Base-by-base conservation (phyloP, 1,284 basidiomycete genomes). In the Apiotrichum gracile region DNA sequence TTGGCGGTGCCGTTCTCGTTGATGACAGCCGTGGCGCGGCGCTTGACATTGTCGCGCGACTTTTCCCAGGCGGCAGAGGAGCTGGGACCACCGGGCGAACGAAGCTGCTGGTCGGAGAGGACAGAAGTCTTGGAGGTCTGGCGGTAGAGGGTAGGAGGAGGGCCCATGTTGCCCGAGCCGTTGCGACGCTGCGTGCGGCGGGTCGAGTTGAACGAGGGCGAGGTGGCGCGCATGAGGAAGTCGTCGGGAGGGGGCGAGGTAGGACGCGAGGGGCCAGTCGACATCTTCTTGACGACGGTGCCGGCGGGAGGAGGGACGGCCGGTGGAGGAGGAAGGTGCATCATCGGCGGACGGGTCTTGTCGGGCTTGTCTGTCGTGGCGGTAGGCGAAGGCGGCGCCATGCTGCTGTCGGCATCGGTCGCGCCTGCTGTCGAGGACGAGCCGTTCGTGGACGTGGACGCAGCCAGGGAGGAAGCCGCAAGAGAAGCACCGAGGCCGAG, bases 171-270 rank as follows among this genome's bases (percentile, higher is more conserved):
- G 22, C 25, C 35, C 16, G 50, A 47, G 24, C 37, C 22, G 19
- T 10, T 27, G 33, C 41, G 29, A 25, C 49, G 51, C 19, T 34
- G 37, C 21, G 42, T 42, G 17, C 39, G 42, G 40, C 47, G 35
- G 35, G 19, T 39, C 26, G 49, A 42, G 31, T 21, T 38, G 21
- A 49, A 49, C 24, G 46, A 83, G 0, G 91, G 88, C 0, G 88
- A 90, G 2, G 87, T 87, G 1, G 90, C 88, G 24, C 90, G 85
- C 61, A 88, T 84, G 57, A 92, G 83, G 62, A 91, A 85, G 55
- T 94, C 90, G 14, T 86, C 79, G 5, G 91, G 91, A 6, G 91
- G 90, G 1, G 91, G 90, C 0, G 91, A 94, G 0, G 83, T 86
- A 0, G 91, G 90, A 47, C 90, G 80, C 21, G 86, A 34, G 9